Evolutionary conservation across 1,139 yeast genomes (phyloP), one percentile per base, ranked within the genome.

Genomic region (Pichia cactophila): DNA sequence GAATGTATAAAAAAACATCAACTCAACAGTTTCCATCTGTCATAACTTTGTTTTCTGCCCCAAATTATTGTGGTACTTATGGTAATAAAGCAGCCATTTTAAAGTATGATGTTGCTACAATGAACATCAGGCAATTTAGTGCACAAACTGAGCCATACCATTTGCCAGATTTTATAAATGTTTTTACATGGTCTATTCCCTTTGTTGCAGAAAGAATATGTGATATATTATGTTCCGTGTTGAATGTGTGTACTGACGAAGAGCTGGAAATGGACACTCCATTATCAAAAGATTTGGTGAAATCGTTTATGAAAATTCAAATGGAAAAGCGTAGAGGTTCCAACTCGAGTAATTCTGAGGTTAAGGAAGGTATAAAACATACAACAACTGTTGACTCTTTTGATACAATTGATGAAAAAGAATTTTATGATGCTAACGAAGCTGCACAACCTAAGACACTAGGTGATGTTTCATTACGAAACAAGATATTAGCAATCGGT

Each of bases 151-250:
- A 92, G 68, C 98, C 98, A 1, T 92, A 92, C 68, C 90, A 96
- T 92, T 73, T 92, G 58, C 98, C 98, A 4, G 90, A 90, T 66
- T 88, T 90, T 61, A 89, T 90, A 96, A 97, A 92, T 66, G 96
- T 90, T 7, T 92, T 92, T 67, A 86, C 96, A 6, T 92, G 98
- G 98, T 87, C 96, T 4, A 72, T 92, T 53, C 98, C 98, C 8
- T 92, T 92, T 72, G 97, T 92, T 39, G 97, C 97, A n/a, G 97
- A 92, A 69, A 80, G 89, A 59, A 84, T 90, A 52, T 87, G 96
- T 17, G 97, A 92, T 63, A 90, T 92, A 86, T 75, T 92, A 63
- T 88, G 89, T 35, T 81, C 95, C 1, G 86, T 92, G 44, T 75
- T 92, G 64, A 90, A 90, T 67, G 88, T 92, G 50, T 92, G 98